Conservation (phyloP, 2,329 filamentous ascomycete genomes). For the Lizonia empirigonia region DNA sequence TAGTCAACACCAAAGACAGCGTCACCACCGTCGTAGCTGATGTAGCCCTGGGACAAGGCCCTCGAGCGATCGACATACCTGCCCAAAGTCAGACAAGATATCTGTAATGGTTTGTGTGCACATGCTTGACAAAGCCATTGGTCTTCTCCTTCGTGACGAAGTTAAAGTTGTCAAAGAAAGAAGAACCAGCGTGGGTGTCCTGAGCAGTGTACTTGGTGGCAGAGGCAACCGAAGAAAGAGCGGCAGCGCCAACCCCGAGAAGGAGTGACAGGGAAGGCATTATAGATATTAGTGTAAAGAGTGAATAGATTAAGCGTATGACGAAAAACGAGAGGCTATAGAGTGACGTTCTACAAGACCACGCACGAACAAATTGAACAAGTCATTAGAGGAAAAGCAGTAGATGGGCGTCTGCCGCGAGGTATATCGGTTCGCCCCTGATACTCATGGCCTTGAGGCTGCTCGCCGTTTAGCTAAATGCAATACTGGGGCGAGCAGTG, state of each 20-base stretch:
- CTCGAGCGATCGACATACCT: constrained; percentile 11
- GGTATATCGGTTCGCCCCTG: constrained; percentile 21
- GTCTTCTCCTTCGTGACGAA: constrained; percentile 34
- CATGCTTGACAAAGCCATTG: constrained; percentile 36
- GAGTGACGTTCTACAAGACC: constrained; percentile 29
- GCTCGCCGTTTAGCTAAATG: constrained; percentile 9
- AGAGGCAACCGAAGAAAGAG: constrained; percentile 30
- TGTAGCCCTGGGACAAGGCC: constrained; percentile 9
- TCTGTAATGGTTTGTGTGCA: constrained; percentile 2
- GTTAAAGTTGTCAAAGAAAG: constrained; percentile 37
- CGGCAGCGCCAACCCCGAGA: constrained; percentile 29
- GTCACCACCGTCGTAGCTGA: constrained; percentile 16
- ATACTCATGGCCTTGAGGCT: constrained; percentile 1
- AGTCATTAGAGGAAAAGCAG: constrained; percentile 25
- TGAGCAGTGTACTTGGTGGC: constrained; percentile 26
- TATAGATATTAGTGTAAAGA: constrained; percentile 29
- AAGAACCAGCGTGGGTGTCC: constrained; percentile 23
- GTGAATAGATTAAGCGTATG: constrained; percentile 21
- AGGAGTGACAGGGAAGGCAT: constrained; percentile 39
- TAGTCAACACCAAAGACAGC: constrained; percentile 53
- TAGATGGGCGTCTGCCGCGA: not conserved
- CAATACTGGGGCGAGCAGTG: not conserved
- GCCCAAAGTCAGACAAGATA: not conserved
- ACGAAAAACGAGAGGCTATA: constrained; percentile 33
- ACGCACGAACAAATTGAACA: constrained; percentile 29